Evolutionary conservation across 108 stramenopile genomes (phyloP), one percentile per base, ranked within the genome.

Genomic region (Epithemia pelagica): DNA sequence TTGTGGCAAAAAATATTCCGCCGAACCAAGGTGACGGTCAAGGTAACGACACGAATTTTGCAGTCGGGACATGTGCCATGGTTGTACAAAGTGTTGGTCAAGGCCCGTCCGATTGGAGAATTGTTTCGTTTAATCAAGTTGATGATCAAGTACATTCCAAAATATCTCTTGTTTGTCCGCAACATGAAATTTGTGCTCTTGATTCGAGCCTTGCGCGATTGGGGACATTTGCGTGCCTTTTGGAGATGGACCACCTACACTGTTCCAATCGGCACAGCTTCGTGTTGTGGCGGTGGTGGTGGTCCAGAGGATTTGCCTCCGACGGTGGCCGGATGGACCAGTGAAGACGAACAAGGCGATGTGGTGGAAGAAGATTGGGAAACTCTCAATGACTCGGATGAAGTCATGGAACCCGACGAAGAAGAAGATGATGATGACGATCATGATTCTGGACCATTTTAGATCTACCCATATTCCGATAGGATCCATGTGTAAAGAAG

Each of bases 71-170:
- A 93, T 61, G 75, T 89, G 72, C 82, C 81, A 58, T 78, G 78
- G 80, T 87, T 93, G 71, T 83, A 85, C 7, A 74, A 64, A 22
- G 85, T 88, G 27, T 83, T 87, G 1, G 78, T 78, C 54, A 83
- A 79, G 52, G 85, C 87, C n/a, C 82, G 82, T 31, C 78, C 70
- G 0, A 67, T 61, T 29, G 80, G 84, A 21, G 87, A 88, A 7
- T 79, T 77, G 22, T 64, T 74, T 5, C 75, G 87, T 18, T 63
- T 93, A 64, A 72, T 93, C 8, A 72, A 62, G 21, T 51, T 90
- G 29, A 62, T 89, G 22, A 88, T 93, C 78, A 84, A 87, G 59
- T 93, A 93, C 69, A 66, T 90, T 56, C 91, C 91, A 2, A 93
- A 90, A 74, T 93, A 93, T 66, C 24, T 85, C 24, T 25, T 93